Base-by-base conservation (phyloP, 163 green algal genomes). In the Chloromonas sp. region DNA sequence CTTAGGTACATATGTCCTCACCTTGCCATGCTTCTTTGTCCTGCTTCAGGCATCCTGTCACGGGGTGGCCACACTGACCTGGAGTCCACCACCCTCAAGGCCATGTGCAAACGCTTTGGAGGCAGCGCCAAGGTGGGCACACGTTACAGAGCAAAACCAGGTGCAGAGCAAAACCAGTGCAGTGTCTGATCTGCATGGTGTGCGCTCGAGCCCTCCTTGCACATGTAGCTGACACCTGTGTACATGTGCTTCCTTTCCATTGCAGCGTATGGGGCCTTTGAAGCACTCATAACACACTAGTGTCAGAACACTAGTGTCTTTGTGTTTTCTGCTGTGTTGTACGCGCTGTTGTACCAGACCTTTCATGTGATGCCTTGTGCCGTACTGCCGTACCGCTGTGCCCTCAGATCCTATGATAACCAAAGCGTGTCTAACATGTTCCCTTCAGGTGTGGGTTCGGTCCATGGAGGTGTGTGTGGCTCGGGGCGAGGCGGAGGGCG, bases 51-150 rank as follows among this genome's bases (percentile, higher is more conserved):
- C 79, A 91, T 91, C 83, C 84, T 92, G 76, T 78, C 91, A 79
- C 86, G 84, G 61, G 71, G 15, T 0, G 87, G 83, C 1, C 88
- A 94, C 61, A 77, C 89, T 15, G 91, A 93, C 84, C 86, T 97
- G 88, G 86, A 87, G 0, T 90, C 93, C 58, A 87, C 95, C 83
- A 88, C 95, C 81, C 84, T 96, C 14, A 93, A 93, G 57, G 87
- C 92, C 5, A 92, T 96, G 83, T 92, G 82, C 61, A 95, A 94
- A 83, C 98, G 98, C 89, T 99, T 98, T 83, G 87, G 86, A 58
- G 88, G 79, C 60, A 96, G 92, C 86, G 87, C 86, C 74, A 98
- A 98, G 92, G 93, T 96, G 14, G 1, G 71, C 13, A 84, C 61
- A 79, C 2, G 14, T 36, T 36, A 36, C 36, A 36, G 36, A 36